Percentiles rank a stretch among this genome's conserved stretches.
Conservation (phyloP, 1,284 basidiomycete species). For the Erythrobasidium hasegawianum region DNA sequence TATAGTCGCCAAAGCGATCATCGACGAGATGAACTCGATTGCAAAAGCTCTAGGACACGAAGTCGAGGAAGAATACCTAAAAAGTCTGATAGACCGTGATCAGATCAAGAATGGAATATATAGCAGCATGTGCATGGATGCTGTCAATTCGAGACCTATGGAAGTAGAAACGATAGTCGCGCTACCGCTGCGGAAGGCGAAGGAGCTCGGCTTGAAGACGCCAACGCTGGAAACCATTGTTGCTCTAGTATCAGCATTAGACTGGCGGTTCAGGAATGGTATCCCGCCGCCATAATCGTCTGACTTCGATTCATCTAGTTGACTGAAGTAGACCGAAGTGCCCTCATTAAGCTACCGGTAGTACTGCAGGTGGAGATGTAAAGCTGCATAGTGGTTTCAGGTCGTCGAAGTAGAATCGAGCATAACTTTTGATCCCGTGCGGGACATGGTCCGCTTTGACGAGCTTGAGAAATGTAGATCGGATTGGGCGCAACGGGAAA, state of each 20-base stretch:
- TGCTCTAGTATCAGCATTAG: conserved; percentile 35
- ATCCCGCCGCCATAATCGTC: background rate
- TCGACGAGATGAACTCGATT: conserved; percentile 36
- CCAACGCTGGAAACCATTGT: conserved; percentile 35
- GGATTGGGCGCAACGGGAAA: too few relatives aligned
- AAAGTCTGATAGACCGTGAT: conserved; percentile 26
- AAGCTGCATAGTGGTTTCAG: too few relatives aligned
- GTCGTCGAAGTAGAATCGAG: too few relatives aligned
- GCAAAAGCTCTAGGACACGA: conserved; percentile 33
- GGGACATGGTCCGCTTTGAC: too few relatives aligned
- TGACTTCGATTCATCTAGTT: too few relatives aligned
- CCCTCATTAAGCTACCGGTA: too few relatives aligned
- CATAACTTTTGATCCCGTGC: too few relatives aligned
- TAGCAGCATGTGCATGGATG: conserved; percentile 37
- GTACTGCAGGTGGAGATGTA: too few relatives aligned
- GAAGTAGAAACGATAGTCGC: conserved; percentile 52
- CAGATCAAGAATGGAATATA: conserved; percentile 35
- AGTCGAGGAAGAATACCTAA: conserved; percentile 37
- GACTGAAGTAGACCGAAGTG: too few relatives aligned
- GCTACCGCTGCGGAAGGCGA: conserved; percentile 50
- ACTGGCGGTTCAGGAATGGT: conserved; percentile 34
- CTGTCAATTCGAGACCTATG: conserved; percentile 45
- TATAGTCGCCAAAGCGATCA: conserved; percentile 34
- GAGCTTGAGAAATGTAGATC: too few relatives aligned
- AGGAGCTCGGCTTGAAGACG: conserved; percentile 47